phyloP scores from a whole-genome alignment of 805 yeast species.

The Candida golubevii region DNA sequence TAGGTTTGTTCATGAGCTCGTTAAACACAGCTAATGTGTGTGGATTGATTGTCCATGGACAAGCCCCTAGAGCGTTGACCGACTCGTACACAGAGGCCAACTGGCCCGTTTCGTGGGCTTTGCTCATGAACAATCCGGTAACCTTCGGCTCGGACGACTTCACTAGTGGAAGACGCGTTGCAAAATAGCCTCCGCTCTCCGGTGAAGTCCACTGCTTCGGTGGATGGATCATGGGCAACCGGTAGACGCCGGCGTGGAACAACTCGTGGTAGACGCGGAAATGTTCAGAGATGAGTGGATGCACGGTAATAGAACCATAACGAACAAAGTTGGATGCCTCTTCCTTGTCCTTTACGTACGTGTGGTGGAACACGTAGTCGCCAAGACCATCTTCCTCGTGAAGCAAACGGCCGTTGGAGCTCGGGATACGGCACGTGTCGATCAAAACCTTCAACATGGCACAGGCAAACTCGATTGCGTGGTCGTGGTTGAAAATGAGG shows the following conservation, averaged over 20 bases:
- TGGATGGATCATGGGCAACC: conserved; percentile 36
- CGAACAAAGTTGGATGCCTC: conserved; percentile 1
- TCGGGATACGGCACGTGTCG: conserved; percentile 12
- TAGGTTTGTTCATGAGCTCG: conserved; percentile 14
- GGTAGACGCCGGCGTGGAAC: conserved; percentile 8
- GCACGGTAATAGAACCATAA: conserved; percentile 11
- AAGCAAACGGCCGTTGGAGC: not conserved
- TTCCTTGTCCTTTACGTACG: conserved; percentile 1
- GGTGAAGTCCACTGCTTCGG: conserved; percentile 36
- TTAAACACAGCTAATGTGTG: conserved; percentile 22
- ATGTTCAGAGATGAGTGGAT: conserved; percentile 8
- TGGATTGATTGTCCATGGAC: conserved; percentile 36
- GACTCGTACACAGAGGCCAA: conserved; percentile 26
- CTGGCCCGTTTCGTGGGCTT: conserved; percentile 31
- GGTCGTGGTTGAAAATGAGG: conserved; percentile 16
- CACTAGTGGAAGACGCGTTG: conserved; percentile 23
- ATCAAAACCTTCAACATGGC: conserved; percentile 17
- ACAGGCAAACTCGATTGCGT: conserved; percentile 18
- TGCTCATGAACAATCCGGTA: conserved; percentile 19
- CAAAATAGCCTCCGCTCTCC: conserved; percentile 32
- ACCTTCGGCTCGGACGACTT: conserved; percentile 15
- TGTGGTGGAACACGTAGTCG: conserved; percentile 4
- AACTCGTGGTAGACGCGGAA: conserved; percentile 9
- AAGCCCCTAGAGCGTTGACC: conserved; percentile 26
- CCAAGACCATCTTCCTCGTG: not conserved